Evolutionary conservation across 306 rosid species (phyloP).

Genomic region (Gastrolobium villosum): DNA sequence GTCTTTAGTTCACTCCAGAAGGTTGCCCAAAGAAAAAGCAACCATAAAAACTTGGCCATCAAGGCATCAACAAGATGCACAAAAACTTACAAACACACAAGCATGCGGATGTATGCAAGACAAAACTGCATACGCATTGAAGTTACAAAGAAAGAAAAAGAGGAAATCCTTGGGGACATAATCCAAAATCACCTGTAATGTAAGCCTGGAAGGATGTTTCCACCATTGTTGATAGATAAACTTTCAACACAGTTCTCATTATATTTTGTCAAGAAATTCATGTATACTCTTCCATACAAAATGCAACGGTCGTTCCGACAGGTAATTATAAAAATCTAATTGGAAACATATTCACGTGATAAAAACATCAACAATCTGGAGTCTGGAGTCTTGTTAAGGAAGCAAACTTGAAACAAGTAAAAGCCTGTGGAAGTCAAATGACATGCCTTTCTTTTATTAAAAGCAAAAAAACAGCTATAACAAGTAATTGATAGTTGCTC

Average conservation of each 20-base stretch:
- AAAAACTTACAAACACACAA: not conserved
- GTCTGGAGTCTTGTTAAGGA: conserved; percentile 21
- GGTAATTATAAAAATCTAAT: not conserved
- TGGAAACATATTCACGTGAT: not conserved
- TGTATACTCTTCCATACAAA: not conserved
- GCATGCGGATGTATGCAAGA: conserved; percentile 26
- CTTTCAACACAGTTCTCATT: not conserved
- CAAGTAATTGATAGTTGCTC: conserved; percentile 54
- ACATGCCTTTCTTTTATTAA: conserved; percentile 64
- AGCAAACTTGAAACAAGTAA: conserved; percentile 25
- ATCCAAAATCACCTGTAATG: conserved; percentile 28
- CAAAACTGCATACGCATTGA: not conserved
- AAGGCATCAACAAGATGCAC: conserved; percentile 8
- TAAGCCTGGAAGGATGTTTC: conserved; percentile 26
- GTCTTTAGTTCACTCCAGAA: conserved; percentile 22
- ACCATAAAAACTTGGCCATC: conserved; percentile 19
- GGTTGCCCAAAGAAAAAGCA: conserved; percentile 29
- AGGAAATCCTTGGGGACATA: not conserved
- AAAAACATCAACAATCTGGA: conserved; percentile 27
- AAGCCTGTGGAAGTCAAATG: conserved; percentile 45
- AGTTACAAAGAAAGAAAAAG: not conserved
- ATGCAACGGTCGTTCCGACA: not conserved
- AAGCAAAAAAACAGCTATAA: conserved; percentile 42
- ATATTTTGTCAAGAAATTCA: not conserved
- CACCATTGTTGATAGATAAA: conserved; percentile 18